These are phyloP conservation scores for Talaromyces borbonicus DNA, from an alignment of 495 filamentous ascomycete species.

Conservation along the genomic window DNA sequence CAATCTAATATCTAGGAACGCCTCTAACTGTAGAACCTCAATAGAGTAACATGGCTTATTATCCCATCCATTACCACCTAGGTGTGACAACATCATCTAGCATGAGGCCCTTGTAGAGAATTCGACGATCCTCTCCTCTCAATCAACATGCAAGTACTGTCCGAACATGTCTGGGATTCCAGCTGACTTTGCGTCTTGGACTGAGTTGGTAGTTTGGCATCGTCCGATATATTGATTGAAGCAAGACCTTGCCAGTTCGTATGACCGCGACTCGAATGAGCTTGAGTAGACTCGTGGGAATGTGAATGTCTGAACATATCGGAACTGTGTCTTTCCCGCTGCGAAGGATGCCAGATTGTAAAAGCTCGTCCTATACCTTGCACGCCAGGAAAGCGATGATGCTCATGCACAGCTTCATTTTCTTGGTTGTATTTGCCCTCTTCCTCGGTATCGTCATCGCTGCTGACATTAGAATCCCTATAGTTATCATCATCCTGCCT, in stretches of 20 bases:
- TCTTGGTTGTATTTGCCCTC: too few relatives aligned
- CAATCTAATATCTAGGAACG: not conserved
- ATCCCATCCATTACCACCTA: too few relatives aligned
- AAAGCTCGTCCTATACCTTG: not conserved
- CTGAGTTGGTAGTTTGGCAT: not conserved
- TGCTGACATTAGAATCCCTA: not conserved
- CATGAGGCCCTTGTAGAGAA: not conserved
- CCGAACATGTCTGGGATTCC: not conserved
- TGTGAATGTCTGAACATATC: too few relatives aligned
- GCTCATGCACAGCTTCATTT: too few relatives aligned
- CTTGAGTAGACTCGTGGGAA: not conserved
- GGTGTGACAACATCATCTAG: not conserved
- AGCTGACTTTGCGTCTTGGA: not conserved
- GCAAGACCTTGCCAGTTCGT: not conserved
- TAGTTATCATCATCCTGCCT: slow-evolving; percentile 16
- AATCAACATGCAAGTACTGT: not conserved
- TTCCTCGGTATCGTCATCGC: not conserved
- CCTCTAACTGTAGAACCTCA: not conserved
- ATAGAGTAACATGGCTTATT: too few relatives aligned
- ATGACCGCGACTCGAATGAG: not conserved
- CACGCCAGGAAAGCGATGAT: too few relatives aligned
- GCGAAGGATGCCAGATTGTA: not conserved
- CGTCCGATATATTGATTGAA: not conserved
- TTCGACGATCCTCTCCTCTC: not conserved
- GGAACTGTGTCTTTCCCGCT: too few relatives aligned